phyloP scores from a whole-genome alignment of 1,139 yeast genomes.

The Geotrichum carabidarum region DNA sequence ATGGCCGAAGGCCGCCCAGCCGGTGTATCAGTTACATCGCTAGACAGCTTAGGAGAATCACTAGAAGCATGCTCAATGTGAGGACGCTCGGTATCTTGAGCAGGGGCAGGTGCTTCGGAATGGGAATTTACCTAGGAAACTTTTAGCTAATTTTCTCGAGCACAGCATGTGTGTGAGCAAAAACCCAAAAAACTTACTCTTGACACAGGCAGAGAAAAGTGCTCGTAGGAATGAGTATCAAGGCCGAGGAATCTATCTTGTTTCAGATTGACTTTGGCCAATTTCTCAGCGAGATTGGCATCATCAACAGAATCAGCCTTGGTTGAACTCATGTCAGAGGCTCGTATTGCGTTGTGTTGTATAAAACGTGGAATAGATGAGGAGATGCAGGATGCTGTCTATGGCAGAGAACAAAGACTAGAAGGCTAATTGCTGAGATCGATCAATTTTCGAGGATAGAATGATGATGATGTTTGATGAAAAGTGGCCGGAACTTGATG shows the following conservation, averaged over 20 bases:
- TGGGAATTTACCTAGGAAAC: not conserved
- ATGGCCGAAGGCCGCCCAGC: constrained; percentile 12
- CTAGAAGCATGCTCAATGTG: not conserved
- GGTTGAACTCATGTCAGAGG: not conserved
- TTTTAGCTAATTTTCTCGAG: not conserved
- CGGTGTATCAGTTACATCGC: not conserved
- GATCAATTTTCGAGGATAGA: not conserved
- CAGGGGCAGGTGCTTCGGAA: not conserved
- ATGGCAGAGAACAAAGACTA: not conserved
- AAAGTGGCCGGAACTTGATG: not conserved
- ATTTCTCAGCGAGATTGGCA: constrained; percentile 15
- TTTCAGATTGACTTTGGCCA: constrained; percentile 25
- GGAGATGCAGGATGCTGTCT: not conserved
- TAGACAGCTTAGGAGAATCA: too few relatives aligned
- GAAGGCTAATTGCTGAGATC: not conserved
- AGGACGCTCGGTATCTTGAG: not conserved
- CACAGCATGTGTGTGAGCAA: not conserved
- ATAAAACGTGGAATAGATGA: not conserved
- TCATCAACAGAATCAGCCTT: not conserved
- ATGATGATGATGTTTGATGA: not conserved
- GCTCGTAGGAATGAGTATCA: constrained; percentile 33
- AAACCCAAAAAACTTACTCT: constrained; percentile 22
- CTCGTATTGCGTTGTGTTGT: not conserved
- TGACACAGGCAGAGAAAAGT: constrained; percentile 34
- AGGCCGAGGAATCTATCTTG: constrained; percentile 31